Base-by-base conservation (phyloP, 73 alveolate species). In the Breviolum minutum region DNA sequence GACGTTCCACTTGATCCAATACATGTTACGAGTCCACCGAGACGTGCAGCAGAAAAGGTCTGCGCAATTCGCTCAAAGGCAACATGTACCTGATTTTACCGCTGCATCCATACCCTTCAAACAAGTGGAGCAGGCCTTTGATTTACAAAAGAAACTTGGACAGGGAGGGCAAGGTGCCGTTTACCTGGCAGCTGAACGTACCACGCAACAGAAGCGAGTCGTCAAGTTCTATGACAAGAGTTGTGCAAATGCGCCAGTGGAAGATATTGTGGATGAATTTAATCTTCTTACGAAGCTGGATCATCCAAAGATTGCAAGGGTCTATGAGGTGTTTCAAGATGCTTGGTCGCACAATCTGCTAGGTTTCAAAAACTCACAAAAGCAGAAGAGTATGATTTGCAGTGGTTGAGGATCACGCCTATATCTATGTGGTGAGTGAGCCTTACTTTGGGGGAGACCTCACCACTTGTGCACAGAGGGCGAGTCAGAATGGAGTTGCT, bases 161-260 rank as follows among this genome's bases (percentile, higher is more conserved):
- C 94, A 85, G 29, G 76, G 76, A 2, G 94, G 94, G 48, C 97
- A 71, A n/a, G 97, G 97, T 12, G 97, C 97, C 1, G 97, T 92
- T 30, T 92, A 92, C 64, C 80, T 92, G 80, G 97, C 97, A 8
- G 86, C 97, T 6, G 97, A 92, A 13, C 88, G 97, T 32, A 60
- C 62, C 66, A 73, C 79, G 64, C 68, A 92, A 64, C 90, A 54
- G 90, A 92, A 92, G 90, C 90, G 97, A 10, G 97, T 92, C 90
- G 97, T 92, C 54, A 92, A 92, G 89, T 92, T 71, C 73, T 92
- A 92, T 79, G 86, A 92, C 89, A 92, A 92, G 89, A 74, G 40
- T 64, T 92, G 97, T n/a, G 97, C 97, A 63, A 92, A 92, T 74
- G 97, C 97, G 16, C 97, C 97, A 63, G 97, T 92, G 97, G 97